Base-by-base conservation (phyloP, 139 green algal species). In the Chlamydomonas eustigma region DNA sequence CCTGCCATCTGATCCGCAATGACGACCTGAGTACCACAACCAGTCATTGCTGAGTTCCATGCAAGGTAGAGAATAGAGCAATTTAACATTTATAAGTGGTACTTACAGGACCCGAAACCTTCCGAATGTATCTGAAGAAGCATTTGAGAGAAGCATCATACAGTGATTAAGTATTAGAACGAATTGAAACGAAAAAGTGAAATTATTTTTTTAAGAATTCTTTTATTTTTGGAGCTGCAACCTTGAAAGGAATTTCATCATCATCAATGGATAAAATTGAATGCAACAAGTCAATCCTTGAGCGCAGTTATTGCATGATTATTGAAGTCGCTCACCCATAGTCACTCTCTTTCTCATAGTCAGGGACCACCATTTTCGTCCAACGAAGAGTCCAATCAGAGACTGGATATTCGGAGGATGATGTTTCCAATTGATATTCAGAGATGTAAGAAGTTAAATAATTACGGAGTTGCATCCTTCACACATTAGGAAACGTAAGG, bases 1-100 rank as follows among this genome's bases (percentile, higher is more conserved):
- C 77, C 95, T 66, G 80, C 81, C 94, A 99, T 99, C 73, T 91
- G 88, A 51, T 94, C 88, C 31, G 96, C 96, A 58, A 99, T 87
- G 8, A 99, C 96, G 69, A 98, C 66, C n/a, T 58, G 18, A 58
- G 18, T 12, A 18, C 12, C 44, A 58, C 44, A 12, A 18, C 12
- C 12, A 58, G 18, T 28, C 44, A 58, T 28, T 58, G 12, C 12
- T 58, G 12, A 58, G 44, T 12, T 18, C 44, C 18, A 58, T 12
- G 12, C 44, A 12, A 58, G 12, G 18, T 12, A 58, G 44, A 58
- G 44, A 18, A 28, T 18, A 58, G 18, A 58, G 44, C 12, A 58
- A 58, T 58, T 18, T 18, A 58, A 58, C 12, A 58, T 12, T 12
- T 28, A 58, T 58, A 18, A 58, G 44, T 18, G 12, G 44, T n/a